Conservation (phyloP, 192 early-diverging fungal species). For the Phlyctochytrium bullatum region DNA sequence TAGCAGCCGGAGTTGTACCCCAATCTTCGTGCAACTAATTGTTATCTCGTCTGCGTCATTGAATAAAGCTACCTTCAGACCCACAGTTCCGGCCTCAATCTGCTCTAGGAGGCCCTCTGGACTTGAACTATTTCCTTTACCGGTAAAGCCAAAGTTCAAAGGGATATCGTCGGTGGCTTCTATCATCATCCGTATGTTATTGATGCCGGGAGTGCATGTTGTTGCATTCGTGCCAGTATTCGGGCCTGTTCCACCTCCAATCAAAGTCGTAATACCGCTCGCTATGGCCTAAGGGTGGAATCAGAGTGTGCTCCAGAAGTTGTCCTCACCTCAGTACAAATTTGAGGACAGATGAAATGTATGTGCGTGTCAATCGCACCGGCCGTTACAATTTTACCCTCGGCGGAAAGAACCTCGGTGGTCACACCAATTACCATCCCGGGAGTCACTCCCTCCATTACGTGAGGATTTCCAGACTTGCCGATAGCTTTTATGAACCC, state of each 20-base stretch:
- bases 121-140: slow-evolving; percentile 85
- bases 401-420: slow-evolving; percentile 90
- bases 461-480: slow-evolving; percentile 95
- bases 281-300: slow-evolving; percentile 28
- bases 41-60: neutral
- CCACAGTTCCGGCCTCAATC: slow-evolving; percentile 79
- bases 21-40: slow-evolving; percentile 94
- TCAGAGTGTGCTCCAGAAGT: slow-evolving; percentile 2
- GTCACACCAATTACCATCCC: slow-evolving; percentile 86
- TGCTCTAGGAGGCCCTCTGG: slow-evolving; percentile 74
- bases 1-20: slow-evolving; percentile 92
- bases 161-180: slow-evolving; percentile 85
- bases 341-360: slow-evolving; percentile 94
- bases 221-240: slow-evolving; percentile 96
- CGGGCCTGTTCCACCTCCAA: slow-evolving; percentile 92
- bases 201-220: slow-evolving; percentile 86
- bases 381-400: slow-evolving; percentile 89
- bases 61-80: slow-evolving; percentile 54
- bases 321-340: slow-evolving; percentile 68
- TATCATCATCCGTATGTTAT: slow-evolving; percentile 87
- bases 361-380: slow-evolving; percentile 93
- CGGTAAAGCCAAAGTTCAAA: slow-evolving; percentile 92
- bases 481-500: slow-evolving; percentile 64
- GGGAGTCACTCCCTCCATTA: slow-evolving; percentile 89
- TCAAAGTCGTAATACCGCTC: slow-evolving; percentile 73